Base-by-base conservation (phyloP, 768 basidiomycete species). In the Ephemerocybe angulata region DNA sequence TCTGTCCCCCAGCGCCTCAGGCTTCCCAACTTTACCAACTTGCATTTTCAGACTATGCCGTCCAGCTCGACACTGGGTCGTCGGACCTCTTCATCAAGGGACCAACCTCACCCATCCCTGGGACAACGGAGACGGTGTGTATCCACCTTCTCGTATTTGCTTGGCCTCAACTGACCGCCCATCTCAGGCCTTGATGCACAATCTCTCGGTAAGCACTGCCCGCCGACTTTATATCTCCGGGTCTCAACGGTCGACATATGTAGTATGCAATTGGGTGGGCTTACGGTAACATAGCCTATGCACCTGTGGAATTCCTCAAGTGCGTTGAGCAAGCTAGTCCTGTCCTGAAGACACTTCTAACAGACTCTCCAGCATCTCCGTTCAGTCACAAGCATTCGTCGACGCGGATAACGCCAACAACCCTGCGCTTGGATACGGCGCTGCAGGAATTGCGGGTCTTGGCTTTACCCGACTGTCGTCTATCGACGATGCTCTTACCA, bases 261-360 rank as follows among this genome's bases (percentile, higher is more conserved):
- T 55, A 91, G 88, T 93, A 93, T 69, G 88, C 86, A 44, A 83
- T 88, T 53, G 91, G 91, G 19, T 91, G 86, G 83, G 88, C 87
- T 2, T 73, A 70, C 47, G 91, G 91, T 4, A 64, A 75, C 57
- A 72, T 93, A 28, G 72, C 81, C 3, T 86, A 80, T 66, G 83
- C 85, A 21, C 64, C 80, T 2, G 81, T 85, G 30, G 69, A 80
- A 51, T 92, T 93, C 65, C 82, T 91, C 19, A 84, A 84, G 88
- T 91, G 65, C 60, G 76, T 19, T 11, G 22, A 19, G 68, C 4
- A 11, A 17, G 29, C 24, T 37, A 21, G 29, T 47, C 40, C 21
- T 22, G 11, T n/a, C n/a, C 21, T 17, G 12, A 37, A 17, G 30
- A 15, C 11, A 35, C 12, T 52, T 59, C n/a, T 48, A 12, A 28